phyloP scores from a whole-genome alignment of 257 asterid species.

The Solanum tarijense region DNA sequence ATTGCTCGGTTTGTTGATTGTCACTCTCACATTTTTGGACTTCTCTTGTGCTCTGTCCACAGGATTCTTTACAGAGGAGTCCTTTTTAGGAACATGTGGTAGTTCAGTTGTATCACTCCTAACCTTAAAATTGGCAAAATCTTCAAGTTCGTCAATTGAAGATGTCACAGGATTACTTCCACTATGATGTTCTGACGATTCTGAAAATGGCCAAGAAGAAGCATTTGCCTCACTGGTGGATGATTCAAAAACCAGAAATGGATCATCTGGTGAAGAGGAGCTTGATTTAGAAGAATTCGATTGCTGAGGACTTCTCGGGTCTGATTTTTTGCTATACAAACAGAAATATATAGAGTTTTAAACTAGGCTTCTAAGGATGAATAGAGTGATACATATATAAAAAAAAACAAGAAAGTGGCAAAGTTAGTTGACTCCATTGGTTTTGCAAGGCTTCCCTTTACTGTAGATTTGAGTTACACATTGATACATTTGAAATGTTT shows the following conservation, averaged over 20 bases:
- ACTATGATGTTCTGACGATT: conserved; percentile 12
- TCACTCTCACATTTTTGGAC: background rate
- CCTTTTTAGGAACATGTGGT: conserved; percentile 10
- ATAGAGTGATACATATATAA: background rate
- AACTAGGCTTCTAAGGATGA: background rate
- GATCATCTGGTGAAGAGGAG: conserved; percentile 41
- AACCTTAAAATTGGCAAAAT: conserved; percentile 31
- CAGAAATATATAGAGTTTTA: background rate
- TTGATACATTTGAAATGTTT: background rate
- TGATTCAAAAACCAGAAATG: conserved; percentile 48
- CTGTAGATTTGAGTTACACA: background rate
- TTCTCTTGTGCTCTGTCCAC: background rate
- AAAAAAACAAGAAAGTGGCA: background rate
- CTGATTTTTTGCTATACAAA: conserved; percentile 22
- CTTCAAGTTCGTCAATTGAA: conserved; percentile 48
- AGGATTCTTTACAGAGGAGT: background rate
- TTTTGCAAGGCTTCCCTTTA: background rate
- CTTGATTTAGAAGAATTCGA: conserved; percentile 30
- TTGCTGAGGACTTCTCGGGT: conserved; percentile 15
- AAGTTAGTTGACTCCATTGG: background rate
- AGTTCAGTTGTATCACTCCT: background rate
- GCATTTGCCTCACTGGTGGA: conserved; percentile 22
- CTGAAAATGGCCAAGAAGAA: conserved; percentile 40
- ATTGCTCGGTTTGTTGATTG: conserved; percentile 16
- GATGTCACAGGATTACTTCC: conserved; percentile 28